Evolutionary conservation across 257 asterid species (phyloP), one percentile per base, ranked within the genome.

Genomic region (Nicotiana attenuata): DNA sequence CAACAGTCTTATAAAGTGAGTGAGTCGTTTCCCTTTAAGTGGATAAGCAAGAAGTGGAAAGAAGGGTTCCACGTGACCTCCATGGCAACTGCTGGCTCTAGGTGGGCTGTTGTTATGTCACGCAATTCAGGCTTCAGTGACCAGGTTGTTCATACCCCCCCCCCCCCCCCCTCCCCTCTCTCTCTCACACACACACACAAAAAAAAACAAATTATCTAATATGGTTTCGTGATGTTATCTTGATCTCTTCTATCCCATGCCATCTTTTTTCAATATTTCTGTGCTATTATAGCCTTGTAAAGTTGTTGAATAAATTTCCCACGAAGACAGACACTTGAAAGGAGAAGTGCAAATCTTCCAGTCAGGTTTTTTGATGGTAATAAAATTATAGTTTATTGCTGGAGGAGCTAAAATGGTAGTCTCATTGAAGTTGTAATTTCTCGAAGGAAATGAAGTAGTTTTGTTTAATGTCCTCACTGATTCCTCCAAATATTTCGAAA

Each of bases 1-100:
- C 91, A 88, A 47, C 91, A 88, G 80, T 88, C 91, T 5, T 88
- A 86, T 61, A 88, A 86, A 81, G 91, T 88, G 3, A 88, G 91
- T n/a, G 91, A 88, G 47, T 86, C 89, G 10, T 88, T 88, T 80
- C 89, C 91, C 57, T 88, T 88, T 81, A 88, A 88, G 77, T 88
- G 91, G 91, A 88, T 88, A 61, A 88, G 85, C 87, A 88, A 88
- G 86, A 88, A 88, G 69, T 88, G 90, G 91, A 88, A 81, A 81
- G 91, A 88, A 83, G 91, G 91, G 56, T 88, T 86, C 82, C 87
- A 85, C 20, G 91, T 88, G 53, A 88, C 91, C 33, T 85, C 91
- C 61, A 88, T 88, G 91, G 90, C 91, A 53, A 88, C 91, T 76
- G 87, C 91, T 78, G 89, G 83, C 81, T 64, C 87, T 83, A 81